These are phyloP conservation scores for Solanum pennellii DNA, from an alignment of 257 asterid genomes.

Conservation along the genomic window DNA sequence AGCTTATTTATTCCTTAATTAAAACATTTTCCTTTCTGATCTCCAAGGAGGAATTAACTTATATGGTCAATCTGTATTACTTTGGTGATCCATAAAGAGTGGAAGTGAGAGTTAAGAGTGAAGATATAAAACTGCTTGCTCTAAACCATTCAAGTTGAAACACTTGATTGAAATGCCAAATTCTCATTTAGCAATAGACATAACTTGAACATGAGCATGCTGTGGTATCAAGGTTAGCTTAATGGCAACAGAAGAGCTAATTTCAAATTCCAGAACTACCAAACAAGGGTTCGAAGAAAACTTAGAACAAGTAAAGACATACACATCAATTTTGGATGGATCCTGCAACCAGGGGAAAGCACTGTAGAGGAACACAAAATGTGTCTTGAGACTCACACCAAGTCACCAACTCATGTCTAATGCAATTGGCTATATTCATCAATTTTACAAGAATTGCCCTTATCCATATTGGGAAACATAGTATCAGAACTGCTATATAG, in stretches of 20 bases:
- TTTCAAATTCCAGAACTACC: neutral
- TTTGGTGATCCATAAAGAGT: neutral
- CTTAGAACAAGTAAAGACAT: neutral
- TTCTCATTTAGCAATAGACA: neutral
- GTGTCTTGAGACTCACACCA: neutral
- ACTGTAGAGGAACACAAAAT: neutral
- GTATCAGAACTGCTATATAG: neutral
- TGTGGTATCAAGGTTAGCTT: neutral
- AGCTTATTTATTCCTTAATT: neutral
- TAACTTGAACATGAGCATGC: neutral
- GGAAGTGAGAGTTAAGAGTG: neutral
- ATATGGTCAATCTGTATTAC: neutral
- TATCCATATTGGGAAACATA: neutral
- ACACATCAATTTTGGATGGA: neutral
- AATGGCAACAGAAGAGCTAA: neutral
- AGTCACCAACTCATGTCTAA: neutral
- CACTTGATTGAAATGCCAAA: neutral
- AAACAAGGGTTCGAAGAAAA: neutral
- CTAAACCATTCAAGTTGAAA: neutral
- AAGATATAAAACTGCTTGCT: neutral
- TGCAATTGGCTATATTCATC: neutral
- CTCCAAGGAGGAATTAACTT: neutral
- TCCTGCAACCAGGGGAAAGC: neutral
- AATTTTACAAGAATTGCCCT: neutral
- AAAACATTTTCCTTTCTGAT: neutral